phyloP scores from a whole-genome alignment of 371 early-diverging fungal genomes.

The Basidiobolus meristosporus region DNA sequence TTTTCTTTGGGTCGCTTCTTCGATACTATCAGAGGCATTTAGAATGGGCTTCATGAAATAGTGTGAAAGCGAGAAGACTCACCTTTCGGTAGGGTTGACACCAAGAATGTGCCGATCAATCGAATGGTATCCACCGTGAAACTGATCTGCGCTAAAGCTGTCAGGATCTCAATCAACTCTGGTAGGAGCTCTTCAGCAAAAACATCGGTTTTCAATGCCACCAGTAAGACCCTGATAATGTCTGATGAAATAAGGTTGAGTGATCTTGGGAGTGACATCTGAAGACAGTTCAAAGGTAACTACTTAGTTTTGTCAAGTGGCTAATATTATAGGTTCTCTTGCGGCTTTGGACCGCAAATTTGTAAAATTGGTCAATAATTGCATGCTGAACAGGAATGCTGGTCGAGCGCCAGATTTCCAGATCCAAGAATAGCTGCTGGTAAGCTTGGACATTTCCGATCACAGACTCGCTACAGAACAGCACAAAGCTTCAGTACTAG shows the following conservation, averaged over 20 bases:
- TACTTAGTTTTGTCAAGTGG: slow-evolving; percentile 10
- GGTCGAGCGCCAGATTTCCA: slow-evolving; percentile 51
- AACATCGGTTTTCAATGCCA: slow-evolving; percentile 24
- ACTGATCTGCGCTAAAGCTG: slow-evolving; percentile 23
- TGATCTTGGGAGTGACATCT: slow-evolving; percentile 32
- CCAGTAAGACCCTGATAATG: slow-evolving; percentile 26
- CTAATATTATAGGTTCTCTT: slow-evolving; percentile 17
- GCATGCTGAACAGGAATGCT: slow-evolving; percentile 30
- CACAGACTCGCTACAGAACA: slow-evolving; percentile 28
- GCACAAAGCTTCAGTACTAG: not conserved
- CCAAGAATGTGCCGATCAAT: too few species aligned
- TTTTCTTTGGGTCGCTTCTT: too few species aligned
- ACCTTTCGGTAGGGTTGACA: too few species aligned
- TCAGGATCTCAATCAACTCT: slow-evolving; percentile 39
- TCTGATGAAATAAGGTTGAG: slow-evolving; percentile 26
- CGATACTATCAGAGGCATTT: too few species aligned
- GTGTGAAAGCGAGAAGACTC: too few species aligned
- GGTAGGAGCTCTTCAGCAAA: slow-evolving; percentile 46
- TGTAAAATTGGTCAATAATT: slow-evolving; percentile 35
- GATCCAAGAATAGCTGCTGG: slow-evolving; percentile 39
- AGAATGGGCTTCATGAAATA: too few species aligned
- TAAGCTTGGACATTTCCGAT: slow-evolving; percentile 46
- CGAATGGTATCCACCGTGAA: too few species aligned
- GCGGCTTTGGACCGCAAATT: slow-evolving; percentile 33
- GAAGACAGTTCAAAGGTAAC: slow-evolving; percentile 35